Conservation (phyloP, 1,139 yeast genomes). For the Diutina rugosa region DNA sequence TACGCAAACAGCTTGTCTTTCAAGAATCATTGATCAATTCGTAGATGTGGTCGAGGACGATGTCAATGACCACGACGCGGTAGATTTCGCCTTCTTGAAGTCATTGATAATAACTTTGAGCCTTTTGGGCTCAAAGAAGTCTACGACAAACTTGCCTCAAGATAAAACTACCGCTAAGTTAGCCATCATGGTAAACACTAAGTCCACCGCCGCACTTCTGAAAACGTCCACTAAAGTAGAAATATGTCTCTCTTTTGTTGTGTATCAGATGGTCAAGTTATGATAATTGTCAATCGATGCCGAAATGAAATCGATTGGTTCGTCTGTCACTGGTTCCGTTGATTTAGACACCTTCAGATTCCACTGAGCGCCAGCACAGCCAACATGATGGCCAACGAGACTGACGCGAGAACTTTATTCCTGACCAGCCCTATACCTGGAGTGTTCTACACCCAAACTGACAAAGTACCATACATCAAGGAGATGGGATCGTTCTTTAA, state of each 20-base stretch:
- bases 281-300: slow-evolving; percentile 87
- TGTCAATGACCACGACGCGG: no score
- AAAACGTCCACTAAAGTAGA: slow-evolving; percentile 57
- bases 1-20: no score
- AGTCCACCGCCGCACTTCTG: slow-evolving; percentile 51
- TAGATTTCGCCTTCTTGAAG: no score
- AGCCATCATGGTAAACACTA: slow-evolving; percentile 49
- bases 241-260: slow-evolving; percentile 61
- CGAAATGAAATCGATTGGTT: slow-evolving; percentile 37
- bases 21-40: no score
- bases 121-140: slow-evolving; percentile 39
- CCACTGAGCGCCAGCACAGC: slow-evolving; percentile 42
- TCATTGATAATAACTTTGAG: slow-evolving; percentile 25
- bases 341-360: slow-evolving; percentile 26
- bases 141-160: slow-evolving; percentile 39
- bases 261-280: slow-evolving; percentile 78
- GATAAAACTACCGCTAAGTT: slow-evolving; percentile 34
- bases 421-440: slow-evolving; percentile 2
- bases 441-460: no score
- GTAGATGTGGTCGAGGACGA: no score
- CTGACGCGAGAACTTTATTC: slow-evolving; percentile 36
- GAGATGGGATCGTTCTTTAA: no score
- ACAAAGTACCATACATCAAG: no score
- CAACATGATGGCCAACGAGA: slow-evolving; percentile 45
- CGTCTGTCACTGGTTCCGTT: background rate